Percentiles rank a stretch among this genome's conserved stretches.
These are phyloP conservation scores for Annona cherimola DNA, from an alignment of 164 flowering plant species.

Conservation along the genomic window DNA sequence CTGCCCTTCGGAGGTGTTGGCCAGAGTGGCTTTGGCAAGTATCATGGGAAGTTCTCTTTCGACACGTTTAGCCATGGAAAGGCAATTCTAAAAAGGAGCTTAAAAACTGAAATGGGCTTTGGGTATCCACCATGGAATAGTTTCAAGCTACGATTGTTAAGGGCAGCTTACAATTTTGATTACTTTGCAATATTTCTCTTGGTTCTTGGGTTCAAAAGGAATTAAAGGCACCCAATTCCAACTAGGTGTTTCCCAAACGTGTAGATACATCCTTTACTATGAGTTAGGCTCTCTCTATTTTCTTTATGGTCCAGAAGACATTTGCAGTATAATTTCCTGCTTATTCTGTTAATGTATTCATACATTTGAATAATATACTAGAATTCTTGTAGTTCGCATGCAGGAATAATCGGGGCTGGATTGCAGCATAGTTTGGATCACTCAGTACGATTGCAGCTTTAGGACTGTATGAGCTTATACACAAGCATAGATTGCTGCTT, in stretches of 20 bases:
- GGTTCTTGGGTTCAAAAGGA: constrained; percentile 45
- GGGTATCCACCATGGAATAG: constrained; percentile 86
- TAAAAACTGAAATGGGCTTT: constrained; percentile 43
- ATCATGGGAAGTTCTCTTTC: constrained; percentile 90
- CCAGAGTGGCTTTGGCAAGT: constrained; percentile 76
- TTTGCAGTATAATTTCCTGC: background rate
- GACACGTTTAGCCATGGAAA: constrained; percentile 89
- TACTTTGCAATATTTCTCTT: constrained; percentile 47
- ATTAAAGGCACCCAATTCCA: background rate
- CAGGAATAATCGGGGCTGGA: no score
- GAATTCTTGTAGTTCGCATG: no score
- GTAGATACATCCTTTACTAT: background rate
- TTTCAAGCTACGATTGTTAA: constrained; percentile 49
- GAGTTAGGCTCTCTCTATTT: background rate
- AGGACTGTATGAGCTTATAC: no score
- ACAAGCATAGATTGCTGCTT: no score
- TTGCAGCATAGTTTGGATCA: no score
- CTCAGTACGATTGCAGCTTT: no score
- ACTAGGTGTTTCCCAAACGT: background rate
- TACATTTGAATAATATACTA: no score
- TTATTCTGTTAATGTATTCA: no score
- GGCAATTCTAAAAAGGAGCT: constrained; percentile 51
- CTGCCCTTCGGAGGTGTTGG: constrained; percentile 94
- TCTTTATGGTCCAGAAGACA: background rate
- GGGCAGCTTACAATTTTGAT: constrained; percentile 40